Base-by-base conservation (phyloP, 2,329 filamentous ascomycete species). In the Coniochaeta sp. region DNA sequence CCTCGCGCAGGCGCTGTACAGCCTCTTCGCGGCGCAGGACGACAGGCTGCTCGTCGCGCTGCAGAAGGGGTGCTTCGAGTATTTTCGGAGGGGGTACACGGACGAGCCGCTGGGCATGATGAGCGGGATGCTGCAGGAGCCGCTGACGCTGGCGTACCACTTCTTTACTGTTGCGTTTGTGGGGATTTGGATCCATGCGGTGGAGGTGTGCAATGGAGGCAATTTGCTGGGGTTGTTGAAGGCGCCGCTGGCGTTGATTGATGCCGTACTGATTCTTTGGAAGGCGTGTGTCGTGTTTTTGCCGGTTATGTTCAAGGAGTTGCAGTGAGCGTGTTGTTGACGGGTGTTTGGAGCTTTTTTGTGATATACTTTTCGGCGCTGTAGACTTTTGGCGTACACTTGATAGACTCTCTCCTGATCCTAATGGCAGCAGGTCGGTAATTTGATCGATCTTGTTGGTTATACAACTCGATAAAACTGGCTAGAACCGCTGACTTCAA, bases 141-240 rank as follows among this genome's bases (percentile, higher is more conserved):
- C 94, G 0, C 68, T 84, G 49, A 79, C 91, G 33, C 82, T 99
- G 33, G 85, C 94, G 60, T 88, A 87, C 66, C 94, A 99, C 70
- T 99, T 99, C 74, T 99, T 96, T 72, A 82, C 85, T 26, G 94
- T 99, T 28, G 94, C 94, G 3, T 83, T 97, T 59, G 80, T 95
- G 58, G 84, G 86, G 24, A 90, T 97, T 58, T 95, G 88, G 86
- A 63, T 84, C 55, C 71, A 77, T 54, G 63, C 63, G 4, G 60
- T 69, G 40, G 65, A 68, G 8, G 63, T 74, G 22, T 66, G 67
- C 26, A 60, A 61, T 57, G 60, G 63, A 77, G 63, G 66, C 77
- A 55, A 16, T 20, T 60, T 76, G 1, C 73, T 74, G 46, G 66
- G 81, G 57, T 61, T 82, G 16, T 76, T 74, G 69, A 81, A 81